Percentiles rank a stretch among this genome's conserved stretches.
Conservation (phyloP, 139 green algal genomes). For the Chlorella sp. region DNA sequence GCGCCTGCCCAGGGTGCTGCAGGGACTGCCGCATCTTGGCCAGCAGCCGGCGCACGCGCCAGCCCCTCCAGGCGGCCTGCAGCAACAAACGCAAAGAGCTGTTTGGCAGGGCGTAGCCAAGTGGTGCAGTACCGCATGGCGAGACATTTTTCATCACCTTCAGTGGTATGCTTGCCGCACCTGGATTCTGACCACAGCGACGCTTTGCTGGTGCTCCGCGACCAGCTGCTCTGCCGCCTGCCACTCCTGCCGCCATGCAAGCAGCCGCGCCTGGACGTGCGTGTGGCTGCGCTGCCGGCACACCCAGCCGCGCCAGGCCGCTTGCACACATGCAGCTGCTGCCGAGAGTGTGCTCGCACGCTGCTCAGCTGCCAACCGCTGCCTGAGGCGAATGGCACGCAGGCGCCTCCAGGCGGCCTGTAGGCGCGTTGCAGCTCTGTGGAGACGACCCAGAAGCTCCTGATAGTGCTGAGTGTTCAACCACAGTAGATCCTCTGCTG, state of each 20-base stretch:
- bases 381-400: background rate
- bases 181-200: conserved; percentile 3
- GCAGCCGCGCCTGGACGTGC: background rate
- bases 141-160: background rate
- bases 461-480: conserved; percentile 4
- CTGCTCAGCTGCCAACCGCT: background rate
- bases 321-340: conserved; percentile 13
- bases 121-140: background rate
- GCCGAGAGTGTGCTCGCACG: too few relatives aligned
- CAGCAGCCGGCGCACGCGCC: conserved; percentile 1
- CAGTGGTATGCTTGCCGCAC: background rate
- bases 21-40: background rate
- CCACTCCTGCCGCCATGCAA: conserved; percentile 20
- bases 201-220: background rate
- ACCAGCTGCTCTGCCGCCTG: background rate
- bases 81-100: background rate
- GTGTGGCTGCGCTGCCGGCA: background rate
- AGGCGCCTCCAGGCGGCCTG: conserved; percentile 9
- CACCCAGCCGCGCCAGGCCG: conserved; percentile 11
- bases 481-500: background rate
- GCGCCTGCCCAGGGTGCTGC: background rate
- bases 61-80: conserved; percentile 25
- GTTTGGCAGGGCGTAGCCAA: background rate
- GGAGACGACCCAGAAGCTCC: background rate
- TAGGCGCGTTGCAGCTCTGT: background rate